Conservation (phyloP, 176 grass and related monocot species). For the Aegilops bicornis region DNA sequence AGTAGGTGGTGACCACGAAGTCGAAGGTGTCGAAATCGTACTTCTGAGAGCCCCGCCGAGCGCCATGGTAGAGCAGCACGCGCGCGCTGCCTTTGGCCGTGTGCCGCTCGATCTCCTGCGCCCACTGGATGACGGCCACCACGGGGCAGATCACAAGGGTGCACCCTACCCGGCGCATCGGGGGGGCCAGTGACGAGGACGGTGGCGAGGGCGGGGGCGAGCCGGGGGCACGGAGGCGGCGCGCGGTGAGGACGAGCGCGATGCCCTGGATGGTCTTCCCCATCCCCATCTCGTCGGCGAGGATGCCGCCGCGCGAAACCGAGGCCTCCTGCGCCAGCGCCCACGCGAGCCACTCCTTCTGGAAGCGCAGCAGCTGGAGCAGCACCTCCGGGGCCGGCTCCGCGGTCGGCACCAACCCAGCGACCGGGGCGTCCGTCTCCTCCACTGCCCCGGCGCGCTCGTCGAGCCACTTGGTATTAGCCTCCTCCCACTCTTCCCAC, state of each 20-base stretch:
- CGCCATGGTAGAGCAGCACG: conserved; percentile 63
- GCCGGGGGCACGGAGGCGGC: conserved; percentile 5
- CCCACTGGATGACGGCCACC: conserved; percentile 91
- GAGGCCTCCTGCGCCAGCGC: conserved; percentile 79
- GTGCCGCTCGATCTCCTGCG: conserved; percentile 73
- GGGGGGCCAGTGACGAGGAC: not conserved
- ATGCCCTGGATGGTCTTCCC: conserved; percentile 99
- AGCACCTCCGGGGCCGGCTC: conserved; percentile 59
- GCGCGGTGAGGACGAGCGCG: conserved; percentile 76
- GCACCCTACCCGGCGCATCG: conserved; percentile 29
- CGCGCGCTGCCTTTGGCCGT: conserved; percentile 53
- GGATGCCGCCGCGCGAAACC: conserved; percentile 60
- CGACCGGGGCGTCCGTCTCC: not conserved
- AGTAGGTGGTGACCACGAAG: conserved; percentile 90
- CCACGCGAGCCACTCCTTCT: conserved; percentile 95
- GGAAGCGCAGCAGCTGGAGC: conserved; percentile 81
- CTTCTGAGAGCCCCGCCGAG: conserved; percentile 26
- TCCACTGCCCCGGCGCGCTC: not conserved
- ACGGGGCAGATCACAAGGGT: conserved; percentile 84
- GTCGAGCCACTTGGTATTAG: conserved; percentile 62
- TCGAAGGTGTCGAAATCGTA: conserved; percentile 61
- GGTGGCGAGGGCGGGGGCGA: not conserved
- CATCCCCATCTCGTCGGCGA: conserved; percentile 99
- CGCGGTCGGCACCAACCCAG: not conserved
- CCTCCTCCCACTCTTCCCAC: conserved; percentile 65